These are phyloP conservation scores for Drechslera avenae DNA, from an alignment of 2,329 filamentous ascomycete species.

Conservation along the genomic window DNA sequence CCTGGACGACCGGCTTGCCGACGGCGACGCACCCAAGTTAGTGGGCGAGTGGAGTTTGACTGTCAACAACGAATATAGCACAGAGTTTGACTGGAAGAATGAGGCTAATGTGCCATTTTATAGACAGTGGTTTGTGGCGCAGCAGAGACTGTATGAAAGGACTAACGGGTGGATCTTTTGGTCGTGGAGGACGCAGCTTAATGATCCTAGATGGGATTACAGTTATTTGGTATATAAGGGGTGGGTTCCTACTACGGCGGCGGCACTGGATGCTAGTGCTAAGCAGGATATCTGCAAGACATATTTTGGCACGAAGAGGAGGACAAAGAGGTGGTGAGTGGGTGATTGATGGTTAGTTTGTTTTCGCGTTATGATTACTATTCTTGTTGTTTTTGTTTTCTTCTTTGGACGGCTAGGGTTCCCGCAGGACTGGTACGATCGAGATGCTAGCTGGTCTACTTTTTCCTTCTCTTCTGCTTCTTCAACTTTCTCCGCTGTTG, in stretches of 20 bases:
- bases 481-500: too few species aligned
- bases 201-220: conserved; percentile 60
- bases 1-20: conserved; percentile 50
- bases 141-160: conserved; percentile 61
- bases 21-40: conserved; percentile 51
- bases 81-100: conserved; percentile 50
- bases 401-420: too few species aligned
- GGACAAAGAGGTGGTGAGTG: not conserved
- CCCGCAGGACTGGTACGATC: too few species aligned
- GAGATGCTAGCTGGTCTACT: too few species aligned
- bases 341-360: too few species aligned
- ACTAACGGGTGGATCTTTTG: conserved; percentile 64
- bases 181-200: conserved; percentile 61
- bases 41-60: conserved; percentile 66
- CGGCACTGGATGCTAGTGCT: conserved; percentile 7
- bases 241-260: conserved; percentile 9
- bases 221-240: conserved; percentile 22
- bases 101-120: conserved; percentile 57
- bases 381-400: too few species aligned
- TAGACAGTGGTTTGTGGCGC: conserved; percentile 61
- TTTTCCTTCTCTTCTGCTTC: too few species aligned
- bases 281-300: conserved; percentile 2
- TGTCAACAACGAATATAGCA: conserved; percentile 55
- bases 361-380: too few species aligned
- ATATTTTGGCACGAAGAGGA: conserved; percentile 8